A percentile compares a stretch with the other conserved stretches of the same genome.
phyloP scores from a whole-genome alignment of 331 rosid genomes.

The Acacia pycnantha region DNA sequence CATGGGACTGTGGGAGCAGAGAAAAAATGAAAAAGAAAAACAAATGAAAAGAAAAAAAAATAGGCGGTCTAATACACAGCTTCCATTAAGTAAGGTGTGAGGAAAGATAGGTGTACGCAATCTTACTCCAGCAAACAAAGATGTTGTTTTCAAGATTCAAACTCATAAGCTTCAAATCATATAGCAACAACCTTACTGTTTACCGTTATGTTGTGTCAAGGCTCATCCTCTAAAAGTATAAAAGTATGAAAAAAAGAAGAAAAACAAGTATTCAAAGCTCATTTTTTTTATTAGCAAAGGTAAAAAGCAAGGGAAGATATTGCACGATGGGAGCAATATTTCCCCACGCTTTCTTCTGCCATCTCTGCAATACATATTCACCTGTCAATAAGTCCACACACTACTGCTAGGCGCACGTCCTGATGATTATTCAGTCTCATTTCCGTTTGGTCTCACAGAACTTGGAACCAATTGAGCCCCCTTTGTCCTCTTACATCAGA shows the following conservation, averaged over 20 bases:
- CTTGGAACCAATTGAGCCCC: constrained; percentile 42
- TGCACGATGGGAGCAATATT: constrained; percentile 46
- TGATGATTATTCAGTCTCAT: constrained; percentile 32
- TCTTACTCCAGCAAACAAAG: fast-evolving
- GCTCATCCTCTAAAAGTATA: too few relatives aligned
- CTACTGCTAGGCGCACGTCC: constrained; percentile 31
- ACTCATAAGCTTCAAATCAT: fast-evolving
- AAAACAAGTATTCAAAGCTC: constrained; percentile 1
- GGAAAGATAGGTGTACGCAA: too few relatives aligned
- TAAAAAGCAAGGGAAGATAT: constrained; percentile 34
- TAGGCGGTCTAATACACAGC: too few relatives aligned
- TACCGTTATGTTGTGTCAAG: too few relatives aligned
- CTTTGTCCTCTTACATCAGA: constrained; percentile 32
- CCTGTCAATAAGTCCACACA: constrained; percentile 37
- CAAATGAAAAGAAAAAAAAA: too few relatives aligned
- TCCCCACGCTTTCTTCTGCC: constrained; percentile 27
- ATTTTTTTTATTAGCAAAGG: constrained; percentile 27
- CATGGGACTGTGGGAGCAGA: constrained; percentile 36
- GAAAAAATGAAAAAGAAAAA: background rate
- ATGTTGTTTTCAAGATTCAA: too few relatives aligned
- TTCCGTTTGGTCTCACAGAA: constrained; percentile 41
- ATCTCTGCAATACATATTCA: constrained; percentile 17
- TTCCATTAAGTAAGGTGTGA: too few relatives aligned
- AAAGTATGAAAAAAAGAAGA: background rate
- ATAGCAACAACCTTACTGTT: too few relatives aligned